Conservation (phyloP, 257 asterid genomes). For the Craterostigma plantagineum region DNA sequence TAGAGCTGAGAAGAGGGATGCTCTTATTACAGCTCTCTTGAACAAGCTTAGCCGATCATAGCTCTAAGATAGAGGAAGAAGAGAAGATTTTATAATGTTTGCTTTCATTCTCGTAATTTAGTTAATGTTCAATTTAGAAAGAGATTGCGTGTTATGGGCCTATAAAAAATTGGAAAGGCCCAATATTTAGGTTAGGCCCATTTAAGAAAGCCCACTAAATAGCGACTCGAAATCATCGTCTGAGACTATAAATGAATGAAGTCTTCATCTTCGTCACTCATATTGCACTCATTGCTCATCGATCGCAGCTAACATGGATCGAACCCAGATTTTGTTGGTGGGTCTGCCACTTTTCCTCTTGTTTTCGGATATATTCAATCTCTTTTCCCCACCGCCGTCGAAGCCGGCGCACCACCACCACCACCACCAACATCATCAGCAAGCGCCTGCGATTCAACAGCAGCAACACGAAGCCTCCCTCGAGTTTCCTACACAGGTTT, state of each 20-base stretch:
- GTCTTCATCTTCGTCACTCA: background rate
- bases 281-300: background rate
- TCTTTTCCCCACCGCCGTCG: conserved; percentile 66
- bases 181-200: too few species aligned
- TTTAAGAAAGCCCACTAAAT: too few species aligned
- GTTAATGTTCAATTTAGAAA: too few species aligned
- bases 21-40: conserved; percentile 60
- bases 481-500: conserved; percentile 62
- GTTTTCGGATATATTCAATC: conserved; percentile 56
- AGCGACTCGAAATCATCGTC: background rate
- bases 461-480: conserved; percentile 34
- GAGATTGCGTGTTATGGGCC: too few species aligned
- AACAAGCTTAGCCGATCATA: conserved; percentile 47
- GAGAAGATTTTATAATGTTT: too few species aligned
- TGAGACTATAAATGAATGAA: too few species aligned
- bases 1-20: conserved; percentile 84
- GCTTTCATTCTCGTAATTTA: too few species aligned
- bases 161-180: too few species aligned
- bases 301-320: conserved; percentile 44
- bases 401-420: conserved; percentile 28
- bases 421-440: conserved; percentile 16
- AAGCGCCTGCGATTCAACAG: conserved; percentile 22
- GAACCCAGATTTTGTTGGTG: conserved; percentile 56
- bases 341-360: conserved; percentile 77
- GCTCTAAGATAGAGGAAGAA: too few species aligned